Evolutionary conservation across 2,329 filamentous ascomycete genomes (phyloP), one percentile per base, ranked within the genome.

Genomic region (Rhynchosporium graminicola): DNA sequence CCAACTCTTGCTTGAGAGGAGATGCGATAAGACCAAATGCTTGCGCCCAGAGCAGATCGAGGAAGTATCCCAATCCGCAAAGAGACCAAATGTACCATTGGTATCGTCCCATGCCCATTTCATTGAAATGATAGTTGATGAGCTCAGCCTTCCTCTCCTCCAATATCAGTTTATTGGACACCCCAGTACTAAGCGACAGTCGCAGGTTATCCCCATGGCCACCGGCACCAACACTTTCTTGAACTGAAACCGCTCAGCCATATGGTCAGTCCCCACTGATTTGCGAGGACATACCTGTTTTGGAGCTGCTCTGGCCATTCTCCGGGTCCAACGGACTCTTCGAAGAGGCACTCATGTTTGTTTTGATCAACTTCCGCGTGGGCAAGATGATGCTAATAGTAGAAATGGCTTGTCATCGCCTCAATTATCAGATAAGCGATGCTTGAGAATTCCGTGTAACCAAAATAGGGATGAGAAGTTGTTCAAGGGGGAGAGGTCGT

Each of bases 51-150:
- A 67, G 29, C 13, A 71, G 56, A 65, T 72, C 70, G 4, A 72
- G 60, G 47, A 72, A 69, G 59, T 71, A 72, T 20, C 70, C 70
- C 46, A 72, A 63, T 9, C 70, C 70, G 31, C 69, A 71, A 5
- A 72, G 55, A 3, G 31, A 29, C 67, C 69, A 72, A 26, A 72
- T 69, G 54, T 64, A 71, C 68, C 67, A 70, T 43, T 72, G 70
- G 51, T 71, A 70, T 48, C 51, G 66, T 5, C 70, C 69, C 65
- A 72, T 67, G 1, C 70, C 70, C 57, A 69, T 64, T 1, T 31
- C 28, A 45, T 70, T 64, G 29, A 71, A 57, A 52, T 70, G 68
- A 8, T 46, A 42, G 13, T 66, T 63, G 51, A 67, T 63, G 9
- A 68, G 33, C 1, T 57, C 12, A 8, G 63, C 60, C 31, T 69